Base-by-base conservation (phyloP, 129 eudicot genomes). In the Saussurea involucrata region DNA sequence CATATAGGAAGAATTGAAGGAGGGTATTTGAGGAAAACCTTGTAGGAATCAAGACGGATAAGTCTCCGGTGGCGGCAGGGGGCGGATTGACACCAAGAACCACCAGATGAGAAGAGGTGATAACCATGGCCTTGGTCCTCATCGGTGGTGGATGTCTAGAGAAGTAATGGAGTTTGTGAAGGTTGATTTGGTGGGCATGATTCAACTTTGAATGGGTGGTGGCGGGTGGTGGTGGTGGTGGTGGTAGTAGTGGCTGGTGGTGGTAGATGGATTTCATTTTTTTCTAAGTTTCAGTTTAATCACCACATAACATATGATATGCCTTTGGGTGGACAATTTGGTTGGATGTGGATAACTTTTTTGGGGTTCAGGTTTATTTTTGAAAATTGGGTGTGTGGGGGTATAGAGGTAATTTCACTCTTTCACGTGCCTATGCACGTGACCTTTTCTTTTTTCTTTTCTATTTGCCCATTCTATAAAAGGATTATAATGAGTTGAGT, bases 1-100 rank as follows among this genome's bases (percentile, higher is more conserved):
- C 4, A 13, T 15, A 6, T 66, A 34, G 13, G 18, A 73, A 32
- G 25, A 74, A 21, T 42, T 27, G 28, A 60, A 61, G 66, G 29
- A 12, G 31, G 42, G 33, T 31, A 72, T 24, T 18, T 49, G 63
- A 71, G 81, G 57, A 13, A 58, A 40, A 90, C 96, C 90, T 76
- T 32, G 90, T 84, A 63, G 37, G 87, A 34, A 90, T 85, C 76
- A 87, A 72, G 76, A 86, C 86, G 0, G 88, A 61, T 4, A 88
- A 21, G 80, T 90, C 86, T 36, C 79, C 81, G 36, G 88, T 27
- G 24, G 25, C 11, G 74, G 81, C 64, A 24, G 89, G 68, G 0
- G 81, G 55, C 8, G 86, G 55, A 46, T 17, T 72, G 67, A 8
- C 79, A 11, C 63, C 84, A 34, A 82, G 86, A 74, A 80, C 34